Conservation (phyloP, 495 filamentous ascomycete genomes). For the Neurospora sp. region DNA sequence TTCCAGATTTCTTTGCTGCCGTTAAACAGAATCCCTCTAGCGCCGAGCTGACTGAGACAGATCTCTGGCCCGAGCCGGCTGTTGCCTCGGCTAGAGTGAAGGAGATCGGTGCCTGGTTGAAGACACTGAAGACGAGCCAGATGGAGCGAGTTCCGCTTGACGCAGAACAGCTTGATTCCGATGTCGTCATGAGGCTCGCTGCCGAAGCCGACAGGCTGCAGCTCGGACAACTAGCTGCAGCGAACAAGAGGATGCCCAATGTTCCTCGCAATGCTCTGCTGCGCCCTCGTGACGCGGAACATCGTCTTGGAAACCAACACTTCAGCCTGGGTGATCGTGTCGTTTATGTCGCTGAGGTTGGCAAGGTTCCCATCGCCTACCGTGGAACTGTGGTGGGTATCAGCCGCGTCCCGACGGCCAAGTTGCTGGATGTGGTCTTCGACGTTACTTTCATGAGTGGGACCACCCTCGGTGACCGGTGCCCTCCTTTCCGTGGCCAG, state of each 20-base stretch:
- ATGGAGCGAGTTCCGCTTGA: slow-evolving; percentile 92
- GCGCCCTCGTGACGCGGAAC: slow-evolving; percentile 84
- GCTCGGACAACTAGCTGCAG: slow-evolving; percentile 33
- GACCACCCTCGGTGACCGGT: slow-evolving; percentile 77
- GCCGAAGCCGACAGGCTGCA: slow-evolving; percentile 54
- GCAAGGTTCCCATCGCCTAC: slow-evolving; percentile 88
- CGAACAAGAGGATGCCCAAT: slow-evolving; percentile 50
- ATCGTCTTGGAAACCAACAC: slow-evolving; percentile 72
- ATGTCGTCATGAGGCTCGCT: slow-evolving; percentile 75
- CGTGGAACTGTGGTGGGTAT: slow-evolving; percentile 88
- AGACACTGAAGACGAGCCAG: slow-evolving; percentile 74
- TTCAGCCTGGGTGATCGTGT: slow-evolving; percentile 85
- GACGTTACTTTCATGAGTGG: slow-evolving; percentile 94
- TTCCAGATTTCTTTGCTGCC: slow-evolving; percentile 87
- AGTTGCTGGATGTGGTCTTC: slow-evolving; percentile 84
- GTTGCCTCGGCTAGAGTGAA: slow-evolving; percentile 58
- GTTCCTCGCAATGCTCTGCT: slow-evolving; percentile 82
- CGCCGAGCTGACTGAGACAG: slow-evolving; percentile 50
- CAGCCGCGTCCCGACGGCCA: slow-evolving; percentile 69
- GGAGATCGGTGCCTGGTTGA: slow-evolving; percentile 88
- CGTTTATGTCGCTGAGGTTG: slow-evolving; percentile 85
- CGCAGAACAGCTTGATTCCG: slow-evolving; percentile 89
- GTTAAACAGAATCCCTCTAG: slow-evolving; percentile 56
- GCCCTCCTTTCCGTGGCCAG: slow-evolving; percentile 91
- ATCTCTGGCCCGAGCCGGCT: slow-evolving; percentile 70